Base-by-base conservation (phyloP, 768 basidiomycete species). In the Neoboletus subvelutipes region DNA sequence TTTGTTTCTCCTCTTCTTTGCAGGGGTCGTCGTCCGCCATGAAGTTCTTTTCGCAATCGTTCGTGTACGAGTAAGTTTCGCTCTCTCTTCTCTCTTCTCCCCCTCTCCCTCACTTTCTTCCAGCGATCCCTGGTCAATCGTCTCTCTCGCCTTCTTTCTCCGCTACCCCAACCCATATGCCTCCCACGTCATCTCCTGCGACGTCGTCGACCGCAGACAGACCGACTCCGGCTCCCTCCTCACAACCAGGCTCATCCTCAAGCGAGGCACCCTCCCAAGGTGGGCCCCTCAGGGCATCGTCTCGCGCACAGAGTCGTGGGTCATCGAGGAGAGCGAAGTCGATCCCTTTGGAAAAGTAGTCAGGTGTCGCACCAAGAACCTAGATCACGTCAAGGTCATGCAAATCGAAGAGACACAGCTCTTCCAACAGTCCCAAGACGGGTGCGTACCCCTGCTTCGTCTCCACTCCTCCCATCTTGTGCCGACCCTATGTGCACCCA, bases 91-190 rank as follows among this genome's bases (percentile, higher is more conserved):
- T 15, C 1, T 24, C 17, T 0, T 34, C 4, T 2, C 1, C 1
- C 13, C 0, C 12, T 28, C 37, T 17, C 17, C 2, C 18, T 49
- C 28, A 58, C 17, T 17, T 8, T 64, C 1, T 1, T 1, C 1
- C 45, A 94, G 94, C 80, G 92, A 97, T 83, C 84, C 94, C 72
- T 94, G 95, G 85, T 80, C 91, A 55, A 95, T 91, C 63, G 91
- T 96, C 57, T 86, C 95, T 20, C 80, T 96, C 61, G 95, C 95
- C 13, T 97, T 90, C 79, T 95, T 95, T 71, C 78, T 97, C 57
- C 89, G 95, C 60, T 98, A 97, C 74, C 95, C 95, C 4, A 98
- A 97, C 70, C 94, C 95, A 48, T 93, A 92, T 67, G 92, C 95
- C 7, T 79, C 90, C 37, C 95, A 98, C 76, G 88, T 98, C 71